Base-by-base conservation (phyloP, 208 protist genomes). In the Trypanosoma boissoni region DNA sequence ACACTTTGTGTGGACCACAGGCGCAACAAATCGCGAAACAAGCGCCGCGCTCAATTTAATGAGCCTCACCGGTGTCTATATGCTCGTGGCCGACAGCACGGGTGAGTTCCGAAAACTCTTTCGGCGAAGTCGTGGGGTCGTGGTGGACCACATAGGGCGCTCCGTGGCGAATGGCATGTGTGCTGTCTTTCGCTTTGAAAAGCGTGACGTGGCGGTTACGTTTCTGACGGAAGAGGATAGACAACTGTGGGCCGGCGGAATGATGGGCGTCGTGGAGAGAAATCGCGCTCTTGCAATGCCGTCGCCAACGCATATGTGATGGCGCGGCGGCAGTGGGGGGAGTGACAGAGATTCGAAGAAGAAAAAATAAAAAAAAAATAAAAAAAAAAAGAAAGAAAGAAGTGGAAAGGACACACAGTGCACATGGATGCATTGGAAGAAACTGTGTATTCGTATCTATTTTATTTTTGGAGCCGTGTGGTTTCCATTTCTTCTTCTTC, bases 251-350 rank as follows among this genome's bases (percentile, higher is more conserved):
- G 72, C 86, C 10, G 72, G 80, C 6, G 79, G 74, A 8, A 68
- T 92, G 74, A 83, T 81, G 76, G 72, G 69, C 12, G 71, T 92
- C 6, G 79, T 92, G 48, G 76, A 86, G 70, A 56, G 74, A 36
- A 92, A 92, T 41, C 72, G 63, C 2, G 59, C 53, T 2, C 45
- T 80, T 29, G 41, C 63, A 45, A 55, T 36, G 12, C 9, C 28
- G 23, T 74, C 58, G 39, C 21, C 6, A 39, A 6, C 8, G 34
- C 8, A 39, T 6, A 12, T 6, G 34, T 16, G 34, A 12, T 16
- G 34, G 12, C 34, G 34, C n/a, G n/a, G n/a, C n/a, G n/a, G n/a
- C n/a, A n/a, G n/a, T n/a, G n/a, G n/a, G n/a, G n/a, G n/a, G n/a
- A n/a, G n/a, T n/a, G n/a, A n/a, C n/a, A n/a, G n/a, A n/a, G n/a